Evolutionary conservation across 2,329 filamentous ascomycete genomes (phyloP), one percentile per base, ranked within the genome.

Genomic region (Cordyceps cateniannulata): DNA sequence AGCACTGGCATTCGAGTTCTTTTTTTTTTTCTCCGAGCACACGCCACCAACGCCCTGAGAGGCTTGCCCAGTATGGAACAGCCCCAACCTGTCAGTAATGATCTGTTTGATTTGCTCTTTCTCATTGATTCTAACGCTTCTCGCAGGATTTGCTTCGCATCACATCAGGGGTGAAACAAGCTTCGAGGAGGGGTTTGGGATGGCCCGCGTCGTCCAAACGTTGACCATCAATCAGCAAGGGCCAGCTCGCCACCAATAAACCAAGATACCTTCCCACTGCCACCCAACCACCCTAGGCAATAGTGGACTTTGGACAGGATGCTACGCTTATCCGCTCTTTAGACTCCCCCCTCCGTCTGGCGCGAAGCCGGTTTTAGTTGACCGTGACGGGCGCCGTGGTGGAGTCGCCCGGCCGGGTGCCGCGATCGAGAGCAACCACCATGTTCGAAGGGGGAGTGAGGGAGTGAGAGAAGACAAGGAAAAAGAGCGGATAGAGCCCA

Each of bases 1-100:
- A 50, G 59, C 59, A 56, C 59, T 61, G 59, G 59, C 52, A 57
- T 61, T 44, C 45, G 12, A 52, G 45, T 25, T 57, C 56, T 56
- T 60, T 52, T 22, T 25, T 57, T 61, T 56, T 60, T 52, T 22
- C 5, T 20, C 47, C 18, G 29, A 22, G 27, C 5, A n/a, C 48
- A 27, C 48, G 8, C n/a, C 35, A 51, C 18, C 51, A 3, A 27
- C 3, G 24, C 14, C 14, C 14, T 27, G 25, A 52, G 48, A 22
- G 9, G 12, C 35, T 52, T 3, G 38, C 9, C 7, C 35, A 35
- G 25, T 22, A 7, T n/a, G n/a, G 42, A 8, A 16, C 32, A 40
- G 27, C 42, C 10, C n/a, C 42, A 12, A 35, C 27, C 8, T 29
- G 12, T 47, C 27, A 32, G 53, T 32, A 38, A 48, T 20, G 18